Percentiles rank a stretch among this genome's conserved stretches.
Conservation (phyloP, 371 early-diverging fungal species). For the Nematocida major region DNA sequence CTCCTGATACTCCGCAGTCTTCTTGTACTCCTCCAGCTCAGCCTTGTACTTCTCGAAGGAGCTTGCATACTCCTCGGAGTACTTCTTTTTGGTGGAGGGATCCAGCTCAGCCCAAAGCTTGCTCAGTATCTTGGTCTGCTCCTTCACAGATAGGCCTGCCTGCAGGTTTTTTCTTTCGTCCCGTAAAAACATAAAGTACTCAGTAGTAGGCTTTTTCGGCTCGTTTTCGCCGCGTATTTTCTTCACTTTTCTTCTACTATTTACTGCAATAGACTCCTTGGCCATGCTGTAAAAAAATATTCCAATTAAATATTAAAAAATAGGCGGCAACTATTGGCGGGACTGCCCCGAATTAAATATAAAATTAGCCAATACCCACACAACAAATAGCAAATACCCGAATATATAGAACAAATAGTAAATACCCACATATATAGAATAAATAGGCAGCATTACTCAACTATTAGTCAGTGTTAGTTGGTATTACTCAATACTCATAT, state of each 20-base stretch:
- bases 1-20: conserved; percentile 58
- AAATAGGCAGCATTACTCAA: too few species aligned
- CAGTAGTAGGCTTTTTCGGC: conserved; percentile 63
- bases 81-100: conserved; percentile 55
- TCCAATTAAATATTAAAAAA: conserved; percentile 19
- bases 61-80: conserved; percentile 49
- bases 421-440: too few species aligned
- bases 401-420: too few species aligned
- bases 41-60: conserved; percentile 53
- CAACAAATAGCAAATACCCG: too few species aligned
- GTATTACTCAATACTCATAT: too few species aligned
- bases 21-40: conserved; percentile 58
- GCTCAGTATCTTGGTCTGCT: conserved; percentile 37
- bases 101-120: conserved; percentile 38
- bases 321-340: conserved; percentile 14
- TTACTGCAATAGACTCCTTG: conserved; percentile 21
- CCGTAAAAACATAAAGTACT: conserved; percentile 59
- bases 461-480: too few species aligned
- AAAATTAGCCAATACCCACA: too few species aligned
- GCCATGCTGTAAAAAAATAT: conserved; percentile 32
- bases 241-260: conserved; percentile 51
- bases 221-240: conserved; percentile 62
- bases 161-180: conserved; percentile 53
- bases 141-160: conserved; percentile 57
- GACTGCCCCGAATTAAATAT: background rate